Conservation (phyloP, 1,284 basidiomycete species). For the Microbotryum violaceum region DNA sequence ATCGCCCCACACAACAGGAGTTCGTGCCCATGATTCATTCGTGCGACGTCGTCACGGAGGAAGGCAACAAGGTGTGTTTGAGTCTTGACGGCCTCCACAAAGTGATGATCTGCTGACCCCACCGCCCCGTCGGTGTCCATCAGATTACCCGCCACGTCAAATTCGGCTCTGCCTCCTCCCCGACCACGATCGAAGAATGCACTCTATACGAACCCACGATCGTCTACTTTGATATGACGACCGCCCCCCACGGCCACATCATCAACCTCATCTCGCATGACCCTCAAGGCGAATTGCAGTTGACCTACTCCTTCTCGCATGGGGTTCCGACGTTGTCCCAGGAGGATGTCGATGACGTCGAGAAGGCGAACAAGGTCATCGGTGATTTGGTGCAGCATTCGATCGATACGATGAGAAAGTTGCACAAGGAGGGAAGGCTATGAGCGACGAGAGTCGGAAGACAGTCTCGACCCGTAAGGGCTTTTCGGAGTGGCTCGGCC, state of each 20-base stretch:
- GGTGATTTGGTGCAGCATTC: conserved; percentile 9
- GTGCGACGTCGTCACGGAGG: conserved; percentile 8
- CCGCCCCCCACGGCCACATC: not conserved
- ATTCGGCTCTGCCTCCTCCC: not conserved
- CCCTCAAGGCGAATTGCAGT: conserved; percentile 8
- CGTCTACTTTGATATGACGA: conserved; percentile 17
- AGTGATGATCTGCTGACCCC: too few species aligned
- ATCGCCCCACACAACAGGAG: too few species aligned
- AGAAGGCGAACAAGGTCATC: conserved; percentile 9
- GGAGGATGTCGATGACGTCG: not conserved
- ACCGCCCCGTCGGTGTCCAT: not conserved
- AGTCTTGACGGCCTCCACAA: too few species aligned
- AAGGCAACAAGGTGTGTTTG: conserved; percentile 15
- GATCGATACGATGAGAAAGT: conserved; percentile 5
- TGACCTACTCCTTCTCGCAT: conserved; percentile 14
- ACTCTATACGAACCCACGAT: not conserved
- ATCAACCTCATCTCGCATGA: conserved; percentile 14
- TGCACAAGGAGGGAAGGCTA: conserved; percentile 7
- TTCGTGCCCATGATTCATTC: conserved; percentile 11
- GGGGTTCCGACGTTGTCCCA: conserved; percentile 2
- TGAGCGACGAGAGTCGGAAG: not conserved
- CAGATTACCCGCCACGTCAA: conserved; percentile 12
- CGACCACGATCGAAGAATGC: conserved; percentile 7
- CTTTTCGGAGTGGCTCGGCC: too few species aligned
- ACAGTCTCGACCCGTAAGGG: too few species aligned